These are phyloP conservation scores for Citrullus colocynthis DNA, from an alignment of 306 rosid species.

Conservation along the genomic window DNA sequence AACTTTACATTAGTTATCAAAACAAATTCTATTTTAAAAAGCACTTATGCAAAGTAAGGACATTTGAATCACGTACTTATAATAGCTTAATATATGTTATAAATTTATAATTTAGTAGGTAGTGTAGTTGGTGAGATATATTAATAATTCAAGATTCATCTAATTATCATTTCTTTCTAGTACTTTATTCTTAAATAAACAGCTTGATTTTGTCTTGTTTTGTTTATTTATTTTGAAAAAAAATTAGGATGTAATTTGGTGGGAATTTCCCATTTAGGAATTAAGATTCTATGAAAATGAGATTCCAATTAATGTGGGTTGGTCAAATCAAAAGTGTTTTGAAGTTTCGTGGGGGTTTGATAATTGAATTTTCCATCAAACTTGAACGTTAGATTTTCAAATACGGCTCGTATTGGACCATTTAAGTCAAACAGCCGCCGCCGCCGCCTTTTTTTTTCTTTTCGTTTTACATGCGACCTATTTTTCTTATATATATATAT, in stretches of 20 bases:
- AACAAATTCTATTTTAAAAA: too few species aligned
- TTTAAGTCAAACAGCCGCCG: background rate
- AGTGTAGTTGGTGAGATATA: too few species aligned
- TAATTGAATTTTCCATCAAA: background rate
- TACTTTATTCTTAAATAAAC: too few species aligned
- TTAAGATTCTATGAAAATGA: background rate
- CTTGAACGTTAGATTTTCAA: background rate
- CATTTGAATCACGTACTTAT: too few species aligned
- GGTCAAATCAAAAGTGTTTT: background rate
- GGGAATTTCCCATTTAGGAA: background rate
- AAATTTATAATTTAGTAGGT: too few species aligned
- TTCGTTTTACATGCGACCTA: too few species aligned
- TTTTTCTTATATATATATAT: too few species aligned
- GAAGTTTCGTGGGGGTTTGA: background rate
- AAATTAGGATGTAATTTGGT: background rate
- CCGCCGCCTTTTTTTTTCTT: background rate
- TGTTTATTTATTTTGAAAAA: too few species aligned
- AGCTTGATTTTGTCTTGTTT: too few species aligned
- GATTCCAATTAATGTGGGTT: background rate
- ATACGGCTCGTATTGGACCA: background rate
- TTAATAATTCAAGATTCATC: background rate
- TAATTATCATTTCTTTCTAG: background rate
- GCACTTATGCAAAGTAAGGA: too few species aligned
- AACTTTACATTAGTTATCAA: too few species aligned
- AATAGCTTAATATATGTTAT: too few species aligned